Evolutionary conservation across 2,329 filamentous ascomycete genomes (phyloP).

Genomic region (Cryphonectria japonica): DNA sequence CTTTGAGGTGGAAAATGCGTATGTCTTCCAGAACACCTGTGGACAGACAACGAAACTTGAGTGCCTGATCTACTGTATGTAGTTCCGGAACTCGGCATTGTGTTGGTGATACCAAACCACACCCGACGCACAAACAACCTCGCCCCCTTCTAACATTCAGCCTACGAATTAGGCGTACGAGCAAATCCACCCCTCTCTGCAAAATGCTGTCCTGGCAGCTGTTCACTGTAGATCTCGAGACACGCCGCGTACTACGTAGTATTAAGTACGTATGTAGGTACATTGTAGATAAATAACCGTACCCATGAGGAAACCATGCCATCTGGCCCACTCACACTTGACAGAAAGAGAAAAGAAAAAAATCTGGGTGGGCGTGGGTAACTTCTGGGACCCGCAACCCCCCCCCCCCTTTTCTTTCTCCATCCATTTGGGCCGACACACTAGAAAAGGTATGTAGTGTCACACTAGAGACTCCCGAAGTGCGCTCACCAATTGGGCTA

Average conservation of each 20-base stretch:
- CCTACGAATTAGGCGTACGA: background rate
- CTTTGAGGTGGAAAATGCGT: no score
- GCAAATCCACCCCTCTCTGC: background rate
- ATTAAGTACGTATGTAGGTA: background rate
- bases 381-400: background rate
- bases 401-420: no score
- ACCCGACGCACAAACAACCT: no score
- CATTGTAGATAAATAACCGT: background rate
- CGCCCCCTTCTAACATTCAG: background rate
- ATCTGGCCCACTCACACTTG: background rate
- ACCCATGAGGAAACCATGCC: background rate
- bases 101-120: no score
- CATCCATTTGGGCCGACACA: background rate
- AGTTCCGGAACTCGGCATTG: no score
- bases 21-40: no score
- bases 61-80: no score
- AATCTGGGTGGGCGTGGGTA: no score
- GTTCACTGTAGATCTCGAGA: background rate
- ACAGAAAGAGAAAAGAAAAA: background rate
- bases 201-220: background rate
- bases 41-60: no score
- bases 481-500: slow-evolving; percentile 15
- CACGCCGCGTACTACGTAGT: background rate
- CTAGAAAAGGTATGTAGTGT: background rate
- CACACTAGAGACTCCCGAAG: slow-evolving; percentile 3